phyloP scores from a whole-genome alignment of 164 flowering plant genomes.

The Brasenia schreberi region DNA sequence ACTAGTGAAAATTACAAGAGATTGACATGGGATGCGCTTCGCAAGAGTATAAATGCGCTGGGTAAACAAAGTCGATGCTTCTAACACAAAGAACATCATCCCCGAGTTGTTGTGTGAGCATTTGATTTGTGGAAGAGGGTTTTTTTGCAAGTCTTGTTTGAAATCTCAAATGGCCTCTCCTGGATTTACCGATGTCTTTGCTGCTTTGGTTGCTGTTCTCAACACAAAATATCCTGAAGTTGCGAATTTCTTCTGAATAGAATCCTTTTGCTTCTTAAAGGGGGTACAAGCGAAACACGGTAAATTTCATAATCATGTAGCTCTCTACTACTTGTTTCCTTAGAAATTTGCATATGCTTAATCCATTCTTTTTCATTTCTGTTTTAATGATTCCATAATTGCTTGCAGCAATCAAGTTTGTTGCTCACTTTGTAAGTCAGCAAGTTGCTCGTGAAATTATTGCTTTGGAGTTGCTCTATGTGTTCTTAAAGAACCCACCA shows the following conservation, averaged over 20 bases:
- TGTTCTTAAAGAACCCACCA: conserved; percentile 71
- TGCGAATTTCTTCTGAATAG: conserved; percentile 68
- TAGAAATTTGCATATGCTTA: neutral
- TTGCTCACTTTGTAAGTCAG: conserved; percentile 93
- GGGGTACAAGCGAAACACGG: conserved; percentile 92
- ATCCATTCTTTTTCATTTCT: neutral
- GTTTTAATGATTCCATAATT: conserved; percentile 50
- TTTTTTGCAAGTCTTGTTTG: conserved; percentile 90
- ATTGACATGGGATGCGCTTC: conserved; percentile 92
- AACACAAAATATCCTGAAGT: conserved; percentile 91
- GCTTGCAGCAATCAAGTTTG: conserved; percentile 79
- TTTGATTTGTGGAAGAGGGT: conserved; percentile 78
- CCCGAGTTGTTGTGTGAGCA: conserved; percentile 85
- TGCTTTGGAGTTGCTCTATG: conserved; percentile 71
- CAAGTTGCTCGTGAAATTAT: conserved; percentile 89
- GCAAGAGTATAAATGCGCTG: conserved; percentile 89
- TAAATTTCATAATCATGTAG: conserved; percentile 4
- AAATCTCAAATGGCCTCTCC: conserved; percentile 98
- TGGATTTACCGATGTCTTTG: conserved; percentile 80
- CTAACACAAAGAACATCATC: conserved; percentile 74
- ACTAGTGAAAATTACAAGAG: conserved; percentile 75
- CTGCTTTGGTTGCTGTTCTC: conserved; percentile 86
- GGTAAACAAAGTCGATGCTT: conserved; percentile 88
- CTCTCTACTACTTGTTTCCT: neutral
- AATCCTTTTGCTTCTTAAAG: conserved; percentile 77